Conservation (phyloP, 495 filamentous ascomycete genomes). For the Articulospora tetracladia region DNA sequence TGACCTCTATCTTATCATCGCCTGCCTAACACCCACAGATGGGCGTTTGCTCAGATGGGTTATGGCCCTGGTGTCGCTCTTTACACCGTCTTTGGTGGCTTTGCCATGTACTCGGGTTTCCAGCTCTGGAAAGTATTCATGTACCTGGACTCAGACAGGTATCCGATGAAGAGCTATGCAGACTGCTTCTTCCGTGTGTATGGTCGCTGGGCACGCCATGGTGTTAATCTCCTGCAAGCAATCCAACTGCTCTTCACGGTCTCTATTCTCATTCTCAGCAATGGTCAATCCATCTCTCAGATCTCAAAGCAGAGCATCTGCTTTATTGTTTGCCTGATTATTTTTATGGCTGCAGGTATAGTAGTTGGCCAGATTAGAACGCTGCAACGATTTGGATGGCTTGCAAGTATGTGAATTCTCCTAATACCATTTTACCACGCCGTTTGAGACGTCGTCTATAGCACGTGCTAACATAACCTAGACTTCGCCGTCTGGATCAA, state of each 20-base stretch:
- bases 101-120: conserved; percentile 27
- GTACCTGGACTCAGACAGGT: conserved; percentile 54
- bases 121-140: conserved; percentile 54
- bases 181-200: conserved; percentile 56
- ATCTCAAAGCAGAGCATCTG: conserved; percentile 39
- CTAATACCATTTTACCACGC: conserved; percentile 32
- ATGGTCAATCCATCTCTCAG: conserved; percentile 55
- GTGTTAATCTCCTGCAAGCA: conserved; percentile 50
- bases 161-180: conserved; percentile 53
- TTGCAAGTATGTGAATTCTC: conserved; percentile 52
- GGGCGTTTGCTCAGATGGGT: conserved; percentile 30
- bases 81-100: conserved; percentile 49
- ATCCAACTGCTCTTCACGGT: conserved; percentile 50
- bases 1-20: background rate
- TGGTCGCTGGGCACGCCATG: conserved; percentile 45
- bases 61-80: conserved; percentile 46
- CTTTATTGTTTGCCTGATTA: conserved; percentile 41
- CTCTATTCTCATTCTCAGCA: conserved; percentile 49
- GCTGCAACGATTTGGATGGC: conserved; percentile 51
- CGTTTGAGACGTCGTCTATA: background rate
- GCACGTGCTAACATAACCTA: conserved; percentile 8
- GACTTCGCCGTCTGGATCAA: too few species aligned
- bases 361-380: conserved; percentile 48
- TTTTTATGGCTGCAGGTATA: conserved; percentile 27
- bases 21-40: conserved; percentile 6